Conservation (phyloP, 106 monocot species). For the Dendrobium chrysotoxum region DNA sequence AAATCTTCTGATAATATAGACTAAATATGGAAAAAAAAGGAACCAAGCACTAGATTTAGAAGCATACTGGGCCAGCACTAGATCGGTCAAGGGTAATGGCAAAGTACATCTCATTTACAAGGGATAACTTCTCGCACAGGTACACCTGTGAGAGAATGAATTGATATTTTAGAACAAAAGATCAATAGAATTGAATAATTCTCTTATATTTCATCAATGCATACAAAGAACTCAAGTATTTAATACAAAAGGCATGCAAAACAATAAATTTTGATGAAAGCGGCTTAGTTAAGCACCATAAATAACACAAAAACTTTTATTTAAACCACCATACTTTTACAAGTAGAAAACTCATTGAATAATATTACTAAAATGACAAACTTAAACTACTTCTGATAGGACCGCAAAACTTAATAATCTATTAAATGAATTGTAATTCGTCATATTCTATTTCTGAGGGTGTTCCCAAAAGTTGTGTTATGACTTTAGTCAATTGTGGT, state of each 20-base stretch:
- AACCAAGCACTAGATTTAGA: background rate
- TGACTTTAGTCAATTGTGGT: background rate
- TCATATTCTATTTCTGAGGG: background rate
- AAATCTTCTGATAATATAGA: background rate
- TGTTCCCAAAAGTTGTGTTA: background rate
- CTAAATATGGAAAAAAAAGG: background rate
- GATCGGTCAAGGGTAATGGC: conserved; percentile 90
- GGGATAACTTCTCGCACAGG: conserved; percentile 84
- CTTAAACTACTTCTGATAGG: too few relatives aligned
- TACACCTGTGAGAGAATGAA: conserved; percentile 59
- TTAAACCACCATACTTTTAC: background rate
- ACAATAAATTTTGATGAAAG: background rate
- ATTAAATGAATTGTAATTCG: background rate
- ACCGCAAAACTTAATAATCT: background rate
- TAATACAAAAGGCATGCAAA: background rate
- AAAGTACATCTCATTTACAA: conserved; percentile 98
- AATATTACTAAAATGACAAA: background rate
- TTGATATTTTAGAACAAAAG: background rate
- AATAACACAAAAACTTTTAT: background rate
- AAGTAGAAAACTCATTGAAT: background rate
- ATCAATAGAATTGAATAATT: background rate
- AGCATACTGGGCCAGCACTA: conserved; percentile 89
- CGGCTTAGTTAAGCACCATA: background rate
- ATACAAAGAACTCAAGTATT: background rate
- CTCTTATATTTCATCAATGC: background rate